These are phyloP conservation scores for Gentiana macrophylla DNA, from an alignment of 257 asterid species.

Conservation along the genomic window DNA sequence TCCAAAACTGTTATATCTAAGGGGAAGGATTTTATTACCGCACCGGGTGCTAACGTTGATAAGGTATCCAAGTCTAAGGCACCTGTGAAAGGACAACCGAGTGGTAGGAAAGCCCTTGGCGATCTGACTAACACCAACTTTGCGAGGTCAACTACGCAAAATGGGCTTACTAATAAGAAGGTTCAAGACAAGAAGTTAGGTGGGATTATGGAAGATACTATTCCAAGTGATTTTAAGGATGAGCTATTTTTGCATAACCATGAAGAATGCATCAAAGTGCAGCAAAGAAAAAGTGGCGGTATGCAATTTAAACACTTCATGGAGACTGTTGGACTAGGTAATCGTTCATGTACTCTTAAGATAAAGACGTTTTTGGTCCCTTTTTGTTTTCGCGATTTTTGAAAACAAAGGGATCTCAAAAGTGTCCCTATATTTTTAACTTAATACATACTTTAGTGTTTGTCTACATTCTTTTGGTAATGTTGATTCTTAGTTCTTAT, in stretches of 20 bases:
- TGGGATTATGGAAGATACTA: slow-evolving; percentile 24
- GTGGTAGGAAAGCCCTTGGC: slow-evolving; percentile 52
- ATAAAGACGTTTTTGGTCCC: neutral
- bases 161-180: slow-evolving; percentile 16
- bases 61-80: slow-evolving; percentile 29
- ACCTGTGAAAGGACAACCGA: slow-evolving; percentile 34
- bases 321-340: slow-evolving; percentile 57
- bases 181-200: slow-evolving; percentile 28
- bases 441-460: neutral
- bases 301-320: slow-evolving; percentile 44
- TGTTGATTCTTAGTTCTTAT: neutral
- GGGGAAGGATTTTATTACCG: slow-evolving; percentile 34
- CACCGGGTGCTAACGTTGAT: slow-evolving; percentile 10
- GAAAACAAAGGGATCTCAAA: too few relatives aligned
- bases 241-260: slow-evolving; percentile 77
- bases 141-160: slow-evolving; percentile 35
- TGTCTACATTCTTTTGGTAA: neutral
- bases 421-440: neutral
- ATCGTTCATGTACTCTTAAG: slow-evolving; percentile 22
- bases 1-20: slow-evolving; percentile 26
- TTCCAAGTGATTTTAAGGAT: slow-evolving; percentile 27
- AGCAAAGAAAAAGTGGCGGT: slow-evolving; percentile 9
- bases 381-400: neutral
- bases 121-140: slow-evolving; percentile 75
- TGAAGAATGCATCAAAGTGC: slow-evolving; percentile 58